Conservation (phyloP, 768 basidiomycete species). For the Serpula lacrymans region DNA sequence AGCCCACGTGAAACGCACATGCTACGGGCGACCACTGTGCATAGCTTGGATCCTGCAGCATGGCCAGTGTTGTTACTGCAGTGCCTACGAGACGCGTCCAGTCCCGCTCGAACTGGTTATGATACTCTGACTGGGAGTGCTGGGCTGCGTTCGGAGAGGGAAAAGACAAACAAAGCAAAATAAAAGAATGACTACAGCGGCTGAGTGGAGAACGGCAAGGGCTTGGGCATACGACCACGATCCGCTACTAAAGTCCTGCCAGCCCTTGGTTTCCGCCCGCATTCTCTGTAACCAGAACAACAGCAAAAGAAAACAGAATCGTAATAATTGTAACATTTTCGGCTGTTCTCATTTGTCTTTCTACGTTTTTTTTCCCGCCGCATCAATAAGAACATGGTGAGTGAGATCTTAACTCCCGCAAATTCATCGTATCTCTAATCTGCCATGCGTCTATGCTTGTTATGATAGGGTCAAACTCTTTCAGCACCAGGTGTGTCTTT, state of each 20-base stretch:
- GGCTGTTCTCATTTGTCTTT: conserved; percentile 9
- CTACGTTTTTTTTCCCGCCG: conserved; percentile 24
- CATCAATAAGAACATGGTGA: conserved; percentile 24
- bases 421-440: conserved; percentile 7
- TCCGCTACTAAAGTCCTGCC: conserved; percentile 1
- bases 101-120: too few relatives aligned
- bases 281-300: too few relatives aligned
- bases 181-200: conserved; percentile 10
- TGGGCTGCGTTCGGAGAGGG: too few relatives aligned
- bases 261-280: background rate
- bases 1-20: too few relatives aligned
- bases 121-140: too few relatives aligned
- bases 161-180: conserved; percentile 33
- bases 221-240: conserved; percentile 8
- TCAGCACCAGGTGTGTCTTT: conserved; percentile 65
- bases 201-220: background rate
- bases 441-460: conserved; percentile 9
- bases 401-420: conserved; percentile 6
- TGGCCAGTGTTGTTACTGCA: too few relatives aligned
- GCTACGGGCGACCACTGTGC: too few relatives aligned
- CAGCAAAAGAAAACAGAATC: too few relatives aligned
- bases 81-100: too few relatives aligned
- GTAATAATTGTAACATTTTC: conserved; percentile 24
- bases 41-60: too few relatives aligned
- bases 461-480: conserved; percentile 84